Percentiles rank a stretch among this genome's conserved stretches.
Evolutionary conservation across 805 yeast species (phyloP).

Genomic region (Cyberlindnera petersonii): DNA sequence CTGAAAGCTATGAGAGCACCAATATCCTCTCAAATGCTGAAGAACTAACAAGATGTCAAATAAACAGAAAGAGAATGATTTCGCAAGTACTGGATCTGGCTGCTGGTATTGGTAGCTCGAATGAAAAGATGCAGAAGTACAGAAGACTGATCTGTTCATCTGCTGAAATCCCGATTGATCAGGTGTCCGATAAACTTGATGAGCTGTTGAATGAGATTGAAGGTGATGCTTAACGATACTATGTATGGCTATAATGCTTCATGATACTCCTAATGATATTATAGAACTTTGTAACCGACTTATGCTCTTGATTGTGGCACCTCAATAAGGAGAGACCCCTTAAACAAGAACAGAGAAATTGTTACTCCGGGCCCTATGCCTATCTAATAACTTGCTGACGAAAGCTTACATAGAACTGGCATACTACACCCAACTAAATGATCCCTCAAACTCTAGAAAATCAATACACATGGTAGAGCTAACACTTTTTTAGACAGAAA

Average conservation of each 20-base stretch:
- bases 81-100: constrained; percentile 31
- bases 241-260: neutral
- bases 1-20: neutral
- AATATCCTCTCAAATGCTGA: constrained; percentile 25
- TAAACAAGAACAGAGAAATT: no score
- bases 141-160: constrained; percentile 64
- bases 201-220: constrained; percentile 43
- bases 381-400: no score
- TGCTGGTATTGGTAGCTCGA: constrained; percentile 31
- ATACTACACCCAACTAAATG: no score
- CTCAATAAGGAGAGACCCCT: no score
- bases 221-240: constrained; percentile 2
- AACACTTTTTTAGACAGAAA: no score
- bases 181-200: constrained; percentile 63
- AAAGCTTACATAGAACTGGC: no score
- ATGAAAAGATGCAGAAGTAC: constrained; percentile 59
- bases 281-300: no score
- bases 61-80: constrained; percentile 36
- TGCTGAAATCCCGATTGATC: constrained; percentile 62
- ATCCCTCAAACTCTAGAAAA: no score
- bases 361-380: no score
- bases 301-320: no score
- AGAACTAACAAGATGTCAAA: constrained; percentile 40
- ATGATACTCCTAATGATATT: no score
- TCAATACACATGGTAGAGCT: no score